Base-by-base conservation (phyloP, 116 monocot species). In the Dioscorea cayenensis region DNA sequence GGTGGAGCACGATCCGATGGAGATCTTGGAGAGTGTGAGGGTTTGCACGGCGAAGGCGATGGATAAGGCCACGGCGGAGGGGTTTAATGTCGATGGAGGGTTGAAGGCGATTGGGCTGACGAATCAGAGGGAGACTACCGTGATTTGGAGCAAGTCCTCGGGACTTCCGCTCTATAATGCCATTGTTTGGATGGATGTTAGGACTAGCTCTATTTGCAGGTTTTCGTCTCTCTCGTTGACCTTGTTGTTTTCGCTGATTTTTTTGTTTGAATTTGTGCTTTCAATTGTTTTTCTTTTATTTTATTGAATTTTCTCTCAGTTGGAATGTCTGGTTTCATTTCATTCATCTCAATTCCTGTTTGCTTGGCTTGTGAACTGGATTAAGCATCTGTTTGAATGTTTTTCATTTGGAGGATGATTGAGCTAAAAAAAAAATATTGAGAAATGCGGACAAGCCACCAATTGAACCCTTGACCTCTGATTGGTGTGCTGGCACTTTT, bases 151-250 rank as follows among this genome's bases (percentile, higher is more conserved):
- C 84, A 90, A 81, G 64, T 87, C 90, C 37, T 88, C 92, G 0
- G 96, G 96, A 2, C 71, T 80, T 16, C 96, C 96, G 10, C 83
- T 96, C 36, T 84, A 96, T 61, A 92, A 96, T 29, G 96, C 96
- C 61, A 86, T 96, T 67, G 96, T 96, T 13, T 96, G 92, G 96
- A 96, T 96, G 96, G 96, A 96, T 66, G 88, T 51, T 23, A 85
- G 92, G 66, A 92, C 92, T 73, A 84, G 84, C 83, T 63, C 85
- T 23, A 88, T 96, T 50, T 96, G 96, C 92, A 85, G 83, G 95
- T 91, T 60, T 51, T 19, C 43, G 25, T 25, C 64, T 11, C 71
- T 6, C n/a, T 28, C 35, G 32, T 48, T 23, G 35, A 19, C 67
- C 21, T 2, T 13, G 19, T 69, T 37, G 36, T 28, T 66, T 61